Percentiles rank a stretch among this genome's conserved stretches.
Conservation (phyloP, 768 basidiomycete species). For the Rhizopogon vulgaris region DNA sequence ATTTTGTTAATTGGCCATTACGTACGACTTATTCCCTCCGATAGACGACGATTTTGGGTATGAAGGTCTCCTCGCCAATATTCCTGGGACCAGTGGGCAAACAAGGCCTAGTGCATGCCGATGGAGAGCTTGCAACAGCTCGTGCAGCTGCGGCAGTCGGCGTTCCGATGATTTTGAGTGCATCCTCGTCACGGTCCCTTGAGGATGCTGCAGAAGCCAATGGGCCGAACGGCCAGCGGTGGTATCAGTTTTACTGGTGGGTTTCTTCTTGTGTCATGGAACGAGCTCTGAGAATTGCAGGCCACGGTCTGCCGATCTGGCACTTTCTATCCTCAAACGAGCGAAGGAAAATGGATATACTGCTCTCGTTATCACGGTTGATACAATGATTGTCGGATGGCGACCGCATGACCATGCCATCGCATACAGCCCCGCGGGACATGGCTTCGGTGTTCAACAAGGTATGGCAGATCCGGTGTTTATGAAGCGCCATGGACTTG, state of each 20-base stretch:
- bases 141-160: slow-evolving; percentile 39
- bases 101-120: slow-evolving; percentile 41
- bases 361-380: slow-evolving; percentile 40
- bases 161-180: slow-evolving; percentile 31
- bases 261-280: neutral
- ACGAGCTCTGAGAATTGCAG: slow-evolving; percentile 11
- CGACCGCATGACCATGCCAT: slow-evolving; percentile 36
- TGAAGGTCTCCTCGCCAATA: slow-evolving; percentile 37
- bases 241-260: slow-evolving; percentile 47
- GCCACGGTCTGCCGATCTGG: slow-evolving; percentile 33
- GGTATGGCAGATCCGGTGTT: slow-evolving; percentile 43
- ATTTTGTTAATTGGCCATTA: neutral
- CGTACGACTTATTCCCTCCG: neutral
- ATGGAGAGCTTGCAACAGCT: slow-evolving; percentile 40
- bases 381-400: slow-evolving; percentile 38
- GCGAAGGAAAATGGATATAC: slow-evolving; percentile 37
- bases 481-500: slow-evolving; percentile 30
- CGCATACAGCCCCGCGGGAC: slow-evolving; percentile 31
- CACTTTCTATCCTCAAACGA: slow-evolving; percentile 35
- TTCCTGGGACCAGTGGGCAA: slow-evolving; percentile 53
- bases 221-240: slow-evolving; percentile 34
- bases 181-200: slow-evolving; percentile 37
- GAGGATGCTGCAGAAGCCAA: slow-evolving; percentile 44
- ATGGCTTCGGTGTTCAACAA: slow-evolving; percentile 34
- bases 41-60: slow-evolving; percentile 57